Evolutionary conservation across 2,329 filamentous ascomycete genomes (phyloP), one percentile per base, ranked within the genome.

Genomic region (Paecilomyces fulvus): DNA sequence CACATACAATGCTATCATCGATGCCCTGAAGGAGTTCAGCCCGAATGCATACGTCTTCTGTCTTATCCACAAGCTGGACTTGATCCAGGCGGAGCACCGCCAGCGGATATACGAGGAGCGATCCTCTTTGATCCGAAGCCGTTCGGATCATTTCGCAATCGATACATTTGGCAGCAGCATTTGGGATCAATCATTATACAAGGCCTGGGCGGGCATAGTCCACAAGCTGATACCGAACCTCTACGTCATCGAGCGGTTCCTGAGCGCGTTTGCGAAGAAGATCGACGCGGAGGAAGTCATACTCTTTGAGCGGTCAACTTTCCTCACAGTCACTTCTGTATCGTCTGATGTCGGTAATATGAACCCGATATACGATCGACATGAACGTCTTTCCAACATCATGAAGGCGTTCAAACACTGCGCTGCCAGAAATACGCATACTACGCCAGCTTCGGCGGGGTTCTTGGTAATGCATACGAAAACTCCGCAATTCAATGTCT

Each of bases 111-210:
- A 95, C 73, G 86, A 92, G 60, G 89, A 95, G 66, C 87, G 90
- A 59, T 87, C 91, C 23, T 80, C 83, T 30, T 79, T 91, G 55
- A 89, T 96, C 60, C 83, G 87, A 57, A 83, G 85, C 61, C 89
- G 90, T 67, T 92, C 89, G 56, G 81, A 83, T 56, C 74, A 79
- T 17, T 84, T 95, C 70, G 83, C 86, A 61, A 81, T 96, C 59
- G 89, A 90, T 57, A 91, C 92, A 58, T 97, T 96, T 71, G 89
- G 91, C 9, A 97, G 92, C 30, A 95, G 89, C 55, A 99, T 99
- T 69, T 99, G 94, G 94, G 94, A 99, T 69, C 94, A 99, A 77
- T 95, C 89, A 55, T 79, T 99, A 37, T 99, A 97, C 80, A 95
- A 95, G 74, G 94, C 94, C 1, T 99, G 94, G 94, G 94, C 94